Conservation (phyloP, 345 rosid species). For the Euphorbia pulcherrima region DNA sequence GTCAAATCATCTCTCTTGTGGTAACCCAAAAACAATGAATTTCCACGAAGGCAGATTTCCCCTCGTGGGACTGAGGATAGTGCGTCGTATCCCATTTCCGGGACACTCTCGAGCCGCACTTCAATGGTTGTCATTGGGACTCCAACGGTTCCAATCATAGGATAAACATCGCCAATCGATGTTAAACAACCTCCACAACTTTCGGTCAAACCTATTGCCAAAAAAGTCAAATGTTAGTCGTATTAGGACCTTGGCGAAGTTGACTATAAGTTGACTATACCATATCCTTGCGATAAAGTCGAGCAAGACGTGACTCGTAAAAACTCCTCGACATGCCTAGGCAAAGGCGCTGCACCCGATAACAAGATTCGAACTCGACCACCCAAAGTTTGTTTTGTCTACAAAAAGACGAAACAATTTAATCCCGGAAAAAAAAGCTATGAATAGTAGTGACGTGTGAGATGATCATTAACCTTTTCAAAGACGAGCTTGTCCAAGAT, state of each 20-base stretch:
- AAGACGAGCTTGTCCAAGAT: constrained; percentile 72
- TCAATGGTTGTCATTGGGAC: constrained; percentile 86
- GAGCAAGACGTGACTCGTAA: constrained; percentile 74
- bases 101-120: constrained; percentile 84
- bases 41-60: constrained; percentile 85
- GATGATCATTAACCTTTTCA: constrained; percentile 49
- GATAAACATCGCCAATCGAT: constrained; percentile 62
- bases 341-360: constrained; percentile 94
- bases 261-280: constrained; percentile 28
- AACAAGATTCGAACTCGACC: constrained; percentile 69
- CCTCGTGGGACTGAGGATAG: constrained; percentile 62
- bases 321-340: constrained; percentile 88
- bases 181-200: constrained; percentile 87
- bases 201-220: constrained; percentile 73
- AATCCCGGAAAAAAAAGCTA: constrained; percentile 1
- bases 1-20: constrained; percentile 85
- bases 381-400: constrained; percentile 79
- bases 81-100: constrained; percentile 94
- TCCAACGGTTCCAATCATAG: constrained; percentile 92
- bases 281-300: constrained; percentile 88
- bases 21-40: constrained; percentile 81
- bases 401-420: constrained; percentile 13
- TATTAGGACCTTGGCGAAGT: not conserved
- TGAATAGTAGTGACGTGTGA: not conserved
- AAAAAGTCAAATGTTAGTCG: not conserved